phyloP scores from a whole-genome alignment of 148 eudicot genomes.

The Arbutus unedo region DNA sequence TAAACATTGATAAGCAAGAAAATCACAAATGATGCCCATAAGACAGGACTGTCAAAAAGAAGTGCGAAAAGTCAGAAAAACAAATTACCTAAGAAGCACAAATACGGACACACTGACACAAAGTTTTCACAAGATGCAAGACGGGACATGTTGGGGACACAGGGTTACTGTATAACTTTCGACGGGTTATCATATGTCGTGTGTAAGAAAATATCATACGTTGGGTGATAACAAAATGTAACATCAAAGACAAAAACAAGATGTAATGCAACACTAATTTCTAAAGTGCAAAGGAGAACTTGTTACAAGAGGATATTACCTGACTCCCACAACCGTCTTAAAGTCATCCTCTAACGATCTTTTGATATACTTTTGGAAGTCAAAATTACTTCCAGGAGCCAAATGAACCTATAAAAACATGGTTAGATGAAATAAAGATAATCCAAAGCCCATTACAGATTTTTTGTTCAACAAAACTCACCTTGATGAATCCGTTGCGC shows the following conservation, averaged over 20 bases:
- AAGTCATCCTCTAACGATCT: conserved; percentile 94
- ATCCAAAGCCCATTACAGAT: neutral
- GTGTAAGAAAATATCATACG: neutral
- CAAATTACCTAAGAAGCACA: neutral
- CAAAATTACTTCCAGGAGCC: conserved; percentile 74
- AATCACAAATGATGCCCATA: conserved; percentile 79
- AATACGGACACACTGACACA: neutral
- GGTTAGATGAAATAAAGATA: neutral
- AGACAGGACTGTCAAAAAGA: conserved; percentile 56
- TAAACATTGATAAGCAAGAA: conserved; percentile 73
- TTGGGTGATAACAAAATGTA: too few relatives aligned
- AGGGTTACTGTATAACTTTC: too few relatives aligned
- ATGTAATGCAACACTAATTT: neutral
- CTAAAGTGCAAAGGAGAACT: neutral
- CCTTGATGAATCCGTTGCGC: conserved; percentile 83
- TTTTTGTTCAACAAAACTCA: conserved; percentile 30
- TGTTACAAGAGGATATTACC: conserved; percentile 30
- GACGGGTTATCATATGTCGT: too few relatives aligned
- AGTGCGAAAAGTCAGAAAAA: neutral
- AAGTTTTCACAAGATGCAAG: neutral
- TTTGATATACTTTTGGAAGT: conserved; percentile 90
- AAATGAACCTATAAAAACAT: conserved; percentile 58
- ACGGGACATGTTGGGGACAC: neutral
- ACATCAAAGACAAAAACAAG: neutral
- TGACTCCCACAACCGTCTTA: conserved; percentile 75